These are phyloP conservation scores for Paxillus rubicundulus DNA, from an alignment of 768 basidiomycete species.

Conservation along the genomic window DNA sequence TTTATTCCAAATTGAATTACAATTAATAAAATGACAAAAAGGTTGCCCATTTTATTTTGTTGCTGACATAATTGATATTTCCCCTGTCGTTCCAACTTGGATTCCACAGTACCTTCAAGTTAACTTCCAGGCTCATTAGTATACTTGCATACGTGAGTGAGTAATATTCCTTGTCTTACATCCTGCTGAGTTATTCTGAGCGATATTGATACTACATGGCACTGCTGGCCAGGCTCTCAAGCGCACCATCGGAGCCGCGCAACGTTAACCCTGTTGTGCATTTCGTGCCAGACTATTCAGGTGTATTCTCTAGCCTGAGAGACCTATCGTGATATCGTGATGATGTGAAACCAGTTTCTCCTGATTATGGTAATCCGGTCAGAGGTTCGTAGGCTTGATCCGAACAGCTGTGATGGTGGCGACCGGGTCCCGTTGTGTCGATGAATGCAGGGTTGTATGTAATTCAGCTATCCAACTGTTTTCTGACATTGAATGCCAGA, in stretches of 20 bases:
- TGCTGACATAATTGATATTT: too few relatives aligned
- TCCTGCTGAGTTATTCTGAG: conserved; percentile 11
- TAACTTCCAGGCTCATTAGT: conserved; percentile 14
- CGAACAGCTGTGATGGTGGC: conserved; percentile 3
- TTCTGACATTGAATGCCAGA: conserved; percentile 2
- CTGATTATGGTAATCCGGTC: neutral
- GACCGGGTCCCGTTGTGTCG: conserved; percentile 12
- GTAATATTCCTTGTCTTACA: neutral
- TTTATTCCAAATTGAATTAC: too few relatives aligned
- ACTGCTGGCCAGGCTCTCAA: neutral
- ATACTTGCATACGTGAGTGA: conserved; percentile 15
- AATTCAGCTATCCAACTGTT: neutral
- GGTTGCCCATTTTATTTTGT: too few relatives aligned
- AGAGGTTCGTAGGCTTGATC: neutral
- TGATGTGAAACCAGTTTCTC: neutral
- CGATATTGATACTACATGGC: conserved; percentile 5
- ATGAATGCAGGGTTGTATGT: conserved; percentile 5
- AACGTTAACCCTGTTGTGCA: neutral
- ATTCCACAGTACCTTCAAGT: neutral
- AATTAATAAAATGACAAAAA: too few relatives aligned
- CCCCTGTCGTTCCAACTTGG: neutral
- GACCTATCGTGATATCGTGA: neutral
- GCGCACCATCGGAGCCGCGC: conserved; percentile 11
- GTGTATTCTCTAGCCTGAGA: neutral
- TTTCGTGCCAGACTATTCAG: neutral